Base-by-base conservation (phyloP, 1,284 basidiomycete species). In the Lignosus rhinocerotis region DNA sequence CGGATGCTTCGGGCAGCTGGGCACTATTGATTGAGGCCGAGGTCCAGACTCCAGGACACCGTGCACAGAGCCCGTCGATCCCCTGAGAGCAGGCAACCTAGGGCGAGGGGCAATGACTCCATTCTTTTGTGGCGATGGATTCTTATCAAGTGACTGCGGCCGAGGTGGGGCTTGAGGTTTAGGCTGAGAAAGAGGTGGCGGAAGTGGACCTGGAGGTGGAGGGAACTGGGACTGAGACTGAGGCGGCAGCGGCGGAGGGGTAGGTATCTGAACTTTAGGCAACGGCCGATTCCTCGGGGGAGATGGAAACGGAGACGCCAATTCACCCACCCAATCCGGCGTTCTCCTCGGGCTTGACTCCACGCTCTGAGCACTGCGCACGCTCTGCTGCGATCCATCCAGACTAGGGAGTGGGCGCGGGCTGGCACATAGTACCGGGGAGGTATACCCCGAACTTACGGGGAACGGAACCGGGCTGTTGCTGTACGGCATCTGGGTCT, bases 391-490 rank as follows among this genome's bases (percentile, higher is more conserved):
- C 14, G 62, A 58, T 51, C 59, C 49, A 44, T 56, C 52, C 11
- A 57, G 46, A 32, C 57, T 61, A 5, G 55, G 57, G 3, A 61
- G 54, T 8, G 62, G 59, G 14, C 59, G 62, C n/a, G 62, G 59
- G 50, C 62, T 61, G 10, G 53, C 44, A 21, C 56, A 59, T 19
- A 53, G 34, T 21, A 32, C 53, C 2, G 62, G 62, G 3, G 62
- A 57, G 7, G 59, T 51, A 30, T 52, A 57, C 4, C 55, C 53
- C 9, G 60, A 61, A 38, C 59, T 54, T 17, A 42, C 55, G 5
- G 62, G 62, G 36, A 64, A 64, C 25, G 62, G 59, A 34, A 62
- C 60, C 7, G 55, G 55, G 31, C 36, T 41, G 19, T 11, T 31
- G 9, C n/a, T 10, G 43, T 14, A 19, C 17, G 36, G 36, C 36